Conservation (phyloP, 306 rosid species). For the Trichosanthes truncata region DNA sequence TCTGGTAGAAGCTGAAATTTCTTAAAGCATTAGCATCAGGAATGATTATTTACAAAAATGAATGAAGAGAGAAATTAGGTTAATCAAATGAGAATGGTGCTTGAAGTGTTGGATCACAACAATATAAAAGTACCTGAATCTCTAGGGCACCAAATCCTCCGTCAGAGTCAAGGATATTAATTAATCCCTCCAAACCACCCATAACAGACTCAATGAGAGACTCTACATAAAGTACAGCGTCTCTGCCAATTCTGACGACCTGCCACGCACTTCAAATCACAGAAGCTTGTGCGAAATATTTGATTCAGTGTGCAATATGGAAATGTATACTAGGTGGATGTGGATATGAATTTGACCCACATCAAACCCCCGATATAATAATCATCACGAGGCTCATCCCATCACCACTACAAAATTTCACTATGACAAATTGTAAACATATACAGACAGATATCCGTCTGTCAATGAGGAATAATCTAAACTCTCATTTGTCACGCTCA, state of each 20-base stretch:
- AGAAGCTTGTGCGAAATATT: not conserved
- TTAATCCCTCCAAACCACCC: constrained; percentile 98
- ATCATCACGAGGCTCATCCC: not conserved
- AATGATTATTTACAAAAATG: constrained; percentile 13
- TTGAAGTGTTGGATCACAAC: not conserved
- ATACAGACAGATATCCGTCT: not conserved
- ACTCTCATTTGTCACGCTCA: not conserved
- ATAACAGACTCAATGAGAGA: constrained; percentile 94
- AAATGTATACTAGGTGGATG: not conserved
- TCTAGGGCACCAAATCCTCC: constrained; percentile 99
- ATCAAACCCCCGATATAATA: not conserved
- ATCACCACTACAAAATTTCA: not conserved
- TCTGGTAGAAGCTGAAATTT: constrained; percentile 86
- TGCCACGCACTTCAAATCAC: constrained; percentile 28
- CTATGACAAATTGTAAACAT: not conserved
- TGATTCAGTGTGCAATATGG: not conserved
- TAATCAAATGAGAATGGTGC: not conserved
- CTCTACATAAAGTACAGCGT: constrained; percentile 96
- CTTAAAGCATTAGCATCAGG: constrained; percentile 26
- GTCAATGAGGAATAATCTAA: not conserved
- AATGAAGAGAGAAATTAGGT: not conserved
- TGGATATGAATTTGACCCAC: not conserved
- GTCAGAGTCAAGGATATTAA: constrained; percentile 94
- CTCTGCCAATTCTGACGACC: constrained; percentile 95
- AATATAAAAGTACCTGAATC: constrained; percentile 55